Evolutionary conservation across 805 yeast species (phyloP), one percentile per base, ranked within the genome.

Genomic region (Yamadazyma laniorum): DNA sequence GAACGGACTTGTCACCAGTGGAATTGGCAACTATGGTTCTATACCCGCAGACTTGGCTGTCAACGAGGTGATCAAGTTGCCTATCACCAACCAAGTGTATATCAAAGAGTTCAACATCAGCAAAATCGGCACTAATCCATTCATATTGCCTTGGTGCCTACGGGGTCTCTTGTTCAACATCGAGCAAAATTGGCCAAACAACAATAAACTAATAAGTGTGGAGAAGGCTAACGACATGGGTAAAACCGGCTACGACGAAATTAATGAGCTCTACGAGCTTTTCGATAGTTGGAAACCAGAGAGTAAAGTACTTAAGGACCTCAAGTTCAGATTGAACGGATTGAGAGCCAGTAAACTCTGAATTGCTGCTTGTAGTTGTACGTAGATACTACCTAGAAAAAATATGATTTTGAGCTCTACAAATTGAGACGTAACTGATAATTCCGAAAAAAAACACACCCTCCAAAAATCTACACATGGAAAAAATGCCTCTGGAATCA

Each of bases 211-310:
- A 46, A 37, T 54, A 37, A 31, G 61, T 47, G 55, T 55, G 49
- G 52, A 49, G 47, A 67, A 40, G 46, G 70, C 53, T 51, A 59
- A 47, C 19, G 63, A 59, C 12, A 16, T 56, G 52, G 45, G 59
- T 16, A 50, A 55, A 37, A 59, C 59, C 26, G 75, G 70, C 29
- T 55, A 68, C n/a, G 65, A 68, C 8, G 87, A 85, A 43, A 76
- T 88, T 18, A 63, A 72, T 22, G 64, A 67, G 34, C 70, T 90
- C 30, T 78, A 82, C 44, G 70, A 69, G 22, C 85, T 85, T 56
- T 91, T 86, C 57, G 93, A 84, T 35, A 62, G 67, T 18, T 91
- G 99, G 99, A 75, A 78, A 35, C 98, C 99, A 0, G 90, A 82
- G 25, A 76, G 85, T 0, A 89, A 89, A 58, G 78, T 76, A 6